Conservation (phyloP, 2,329 filamentous ascomycete genomes). For the Elsinoe necatrix region DNA sequence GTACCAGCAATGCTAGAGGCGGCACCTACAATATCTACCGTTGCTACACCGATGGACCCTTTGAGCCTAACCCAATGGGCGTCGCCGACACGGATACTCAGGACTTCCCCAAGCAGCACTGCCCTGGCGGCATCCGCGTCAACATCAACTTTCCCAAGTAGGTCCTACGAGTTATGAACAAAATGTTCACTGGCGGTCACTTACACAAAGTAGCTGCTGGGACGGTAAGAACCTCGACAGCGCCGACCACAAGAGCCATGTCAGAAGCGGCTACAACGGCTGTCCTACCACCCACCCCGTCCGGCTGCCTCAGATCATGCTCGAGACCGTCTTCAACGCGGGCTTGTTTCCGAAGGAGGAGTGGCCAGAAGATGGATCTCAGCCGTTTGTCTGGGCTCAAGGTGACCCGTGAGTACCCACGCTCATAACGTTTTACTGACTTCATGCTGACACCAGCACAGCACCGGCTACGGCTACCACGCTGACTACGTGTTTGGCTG, state of each 20-base stretch:
- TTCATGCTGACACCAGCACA: neutral
- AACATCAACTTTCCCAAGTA: slow-evolving; percentile 60
- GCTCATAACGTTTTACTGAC: neutral
- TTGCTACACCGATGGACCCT: slow-evolving; percentile 26
- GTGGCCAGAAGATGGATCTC: slow-evolving; percentile 41
- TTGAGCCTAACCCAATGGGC: slow-evolving; percentile 46
- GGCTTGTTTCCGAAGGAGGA: slow-evolving; percentile 39
- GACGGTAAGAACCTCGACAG: slow-evolving; percentile 52
- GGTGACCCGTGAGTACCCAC: slow-evolving; percentile 44
- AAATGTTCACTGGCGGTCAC: too few relatives aligned
- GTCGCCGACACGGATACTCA: slow-evolving; percentile 39
- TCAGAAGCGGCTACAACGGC: slow-evolving; percentile 44
- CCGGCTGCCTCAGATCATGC: slow-evolving; percentile 51
- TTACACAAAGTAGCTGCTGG: slow-evolving; percentile 47
- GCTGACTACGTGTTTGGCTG: slow-evolving; percentile 65
- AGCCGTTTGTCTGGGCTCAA: slow-evolving; percentile 60
- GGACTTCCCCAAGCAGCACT: slow-evolving; percentile 62
- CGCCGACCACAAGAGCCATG: slow-evolving; percentile 55
- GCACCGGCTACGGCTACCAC: slow-evolving; percentile 61
- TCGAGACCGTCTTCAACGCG: slow-evolving; percentile 50
- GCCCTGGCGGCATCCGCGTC: slow-evolving; percentile 54
- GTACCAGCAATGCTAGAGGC: slow-evolving; percentile 36
- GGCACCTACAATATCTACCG: slow-evolving; percentile 11
- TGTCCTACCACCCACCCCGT: slow-evolving; percentile 46
- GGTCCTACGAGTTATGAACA: neutral